These are phyloP conservation scores for Phellinidium pouzarii DNA, from an alignment of 1,284 basidiomycete species.

Conservation along the genomic window DNA sequence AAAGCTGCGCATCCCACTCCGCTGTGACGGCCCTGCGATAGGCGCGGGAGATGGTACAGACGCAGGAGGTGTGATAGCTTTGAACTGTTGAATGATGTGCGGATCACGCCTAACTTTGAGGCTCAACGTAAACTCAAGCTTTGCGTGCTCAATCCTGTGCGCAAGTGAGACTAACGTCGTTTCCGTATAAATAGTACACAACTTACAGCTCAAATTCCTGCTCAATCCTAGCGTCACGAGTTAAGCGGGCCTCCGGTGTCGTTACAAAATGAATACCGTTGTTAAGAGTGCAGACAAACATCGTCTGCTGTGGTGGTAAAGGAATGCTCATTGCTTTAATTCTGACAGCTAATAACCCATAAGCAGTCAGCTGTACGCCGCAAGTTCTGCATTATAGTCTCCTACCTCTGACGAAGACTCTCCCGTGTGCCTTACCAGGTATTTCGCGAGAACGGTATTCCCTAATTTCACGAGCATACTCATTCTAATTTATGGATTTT, in stretches of 20 bases:
- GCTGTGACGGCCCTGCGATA: constrained; percentile 37
- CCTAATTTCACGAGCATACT: constrained; percentile 84
- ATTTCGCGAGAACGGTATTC: constrained; percentile 75
- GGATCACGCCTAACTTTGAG: constrained; percentile 79
- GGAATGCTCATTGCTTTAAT: constrained; percentile 69
- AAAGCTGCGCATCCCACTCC: constrained; percentile 66
- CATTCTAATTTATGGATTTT: constrained; percentile 51
- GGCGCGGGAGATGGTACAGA: constrained; percentile 40
- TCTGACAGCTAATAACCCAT: constrained; percentile 56
- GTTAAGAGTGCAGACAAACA: constrained; percentile 85
- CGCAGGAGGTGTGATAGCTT: constrained; percentile 42
- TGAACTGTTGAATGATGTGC: constrained; percentile 71
- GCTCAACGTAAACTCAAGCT: constrained; percentile 85
- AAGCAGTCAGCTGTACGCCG: not conserved
- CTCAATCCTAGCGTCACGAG: constrained; percentile 63
- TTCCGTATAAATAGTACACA: not conserved
- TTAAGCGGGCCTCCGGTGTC: constrained; percentile 72
- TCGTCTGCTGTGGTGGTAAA: constrained; percentile 66
- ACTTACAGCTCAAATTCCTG: constrained; percentile 93
- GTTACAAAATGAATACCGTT: constrained; percentile 97
- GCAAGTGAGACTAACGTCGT: constrained; percentile 3
- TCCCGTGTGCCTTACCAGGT: constrained; percentile 76
- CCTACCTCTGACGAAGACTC: constrained; percentile 88
- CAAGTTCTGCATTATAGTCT: constrained; percentile 2
- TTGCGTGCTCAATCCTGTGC: constrained; percentile 74